A percentile compares a stretch with the other conserved stretches of the same genome.
Evolutionary conservation across 2,329 filamentous ascomycete species (phyloP).

Genomic region (Pseudocercospora crystallina): DNA sequence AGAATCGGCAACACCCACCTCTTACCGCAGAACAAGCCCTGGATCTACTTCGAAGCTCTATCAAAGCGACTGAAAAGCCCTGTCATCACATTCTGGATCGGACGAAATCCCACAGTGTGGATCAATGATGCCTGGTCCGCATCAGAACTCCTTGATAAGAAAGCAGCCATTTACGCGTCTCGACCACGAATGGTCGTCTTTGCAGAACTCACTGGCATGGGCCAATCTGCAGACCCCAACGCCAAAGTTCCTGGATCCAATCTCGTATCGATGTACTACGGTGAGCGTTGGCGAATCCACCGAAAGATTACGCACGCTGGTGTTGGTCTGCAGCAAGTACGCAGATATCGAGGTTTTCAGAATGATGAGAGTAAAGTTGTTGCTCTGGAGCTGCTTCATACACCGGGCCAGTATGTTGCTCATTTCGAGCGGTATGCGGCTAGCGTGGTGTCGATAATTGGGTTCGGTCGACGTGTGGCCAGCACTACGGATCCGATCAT

Average conservation of each 20-base stretch:
- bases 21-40: constrained; percentile 38
- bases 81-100: constrained; percentile 52
- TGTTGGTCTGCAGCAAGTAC: constrained; percentile 57
- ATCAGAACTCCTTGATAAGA: constrained; percentile 47
- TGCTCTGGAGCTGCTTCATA: constrained; percentile 50
- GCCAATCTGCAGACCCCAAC: constrained; percentile 18
- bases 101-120: constrained; percentile 46
- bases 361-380: constrained; percentile 59
- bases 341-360: constrained; percentile 55
- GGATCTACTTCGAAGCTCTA: constrained; percentile 46
- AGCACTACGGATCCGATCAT: constrained; percentile 57
- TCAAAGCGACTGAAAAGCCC: constrained; percentile 44
- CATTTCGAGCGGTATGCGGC: constrained; percentile 57
- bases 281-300: constrained; percentile 40
- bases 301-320: constrained; percentile 55
- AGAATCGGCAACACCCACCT: constrained; percentile 45
- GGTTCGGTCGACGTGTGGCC: constrained; percentile 55
- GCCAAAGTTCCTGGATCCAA: constrained; percentile 24
- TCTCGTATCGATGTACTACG: constrained; percentile 47
- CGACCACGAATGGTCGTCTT: constrained; percentile 48
- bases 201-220: constrained; percentile 30
- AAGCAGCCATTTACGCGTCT: constrained; percentile 47
- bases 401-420: constrained; percentile 51
- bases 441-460: constrained; percentile 57
- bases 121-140: constrained; percentile 48